Conservation (phyloP, 2,329 filamentous ascomycete genomes). For the Clonostachys rosea region DNA sequence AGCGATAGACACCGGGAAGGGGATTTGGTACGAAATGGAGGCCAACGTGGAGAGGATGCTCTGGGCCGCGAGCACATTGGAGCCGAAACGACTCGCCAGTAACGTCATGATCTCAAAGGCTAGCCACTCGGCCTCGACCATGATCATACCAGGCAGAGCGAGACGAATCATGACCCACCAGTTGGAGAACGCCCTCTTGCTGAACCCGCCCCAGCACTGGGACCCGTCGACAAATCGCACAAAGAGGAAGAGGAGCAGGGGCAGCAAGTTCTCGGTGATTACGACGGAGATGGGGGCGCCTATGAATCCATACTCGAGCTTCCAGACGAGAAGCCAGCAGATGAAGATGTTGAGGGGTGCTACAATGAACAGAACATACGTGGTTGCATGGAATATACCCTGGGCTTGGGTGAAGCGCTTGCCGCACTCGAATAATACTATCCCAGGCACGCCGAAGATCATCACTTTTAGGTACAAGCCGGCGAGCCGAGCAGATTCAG, state of each 20-base stretch:
- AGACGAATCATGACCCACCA: conserved; percentile 82
- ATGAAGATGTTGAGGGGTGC: conserved; percentile 74
- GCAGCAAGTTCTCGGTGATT: conserved; percentile 74
- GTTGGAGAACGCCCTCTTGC: conserved; percentile 63
- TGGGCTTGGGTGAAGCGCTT: conserved; percentile 83
- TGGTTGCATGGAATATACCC: conserved; percentile 72
- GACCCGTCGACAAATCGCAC: conserved; percentile 68
- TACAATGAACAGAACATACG: conserved; percentile 71
- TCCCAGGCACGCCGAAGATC: conserved; percentile 69
- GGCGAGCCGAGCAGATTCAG: conserved; percentile 63
- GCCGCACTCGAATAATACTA: conserved; percentile 70
- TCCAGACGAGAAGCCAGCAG: conserved; percentile 78
- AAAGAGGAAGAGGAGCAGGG: conserved; percentile 72
- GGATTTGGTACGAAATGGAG: conserved; percentile 81
- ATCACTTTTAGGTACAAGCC: conserved; percentile 70
- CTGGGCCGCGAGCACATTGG: conserved; percentile 80
- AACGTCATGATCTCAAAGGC: conserved; percentile 90
- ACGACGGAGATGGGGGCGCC: conserved; percentile 79
- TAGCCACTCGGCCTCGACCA: conserved; percentile 91
- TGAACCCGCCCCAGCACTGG: conserved; percentile 83
- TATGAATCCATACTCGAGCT: conserved; percentile 63
- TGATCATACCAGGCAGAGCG: conserved; percentile 82
- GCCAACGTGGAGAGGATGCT: conserved; percentile 77
- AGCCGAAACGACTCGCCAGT: conserved; percentile 74
- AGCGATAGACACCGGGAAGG: conserved; percentile 87